A percentile compares a stretch with the other conserved stretches of the same genome.
Evolutionary conservation across 75 land plant species (phyloP).

Genomic region (Ceratopteris richardii): DNA sequence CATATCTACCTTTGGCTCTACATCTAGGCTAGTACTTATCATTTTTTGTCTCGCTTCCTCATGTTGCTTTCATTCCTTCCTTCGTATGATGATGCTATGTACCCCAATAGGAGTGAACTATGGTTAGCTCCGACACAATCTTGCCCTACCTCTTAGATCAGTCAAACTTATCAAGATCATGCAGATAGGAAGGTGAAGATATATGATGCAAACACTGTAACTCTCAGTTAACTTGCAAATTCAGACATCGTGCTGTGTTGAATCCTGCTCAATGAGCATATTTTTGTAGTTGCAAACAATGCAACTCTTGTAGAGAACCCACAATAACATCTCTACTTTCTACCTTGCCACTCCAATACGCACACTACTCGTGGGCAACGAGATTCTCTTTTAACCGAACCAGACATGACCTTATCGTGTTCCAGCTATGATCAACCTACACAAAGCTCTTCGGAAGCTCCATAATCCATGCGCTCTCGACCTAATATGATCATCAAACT

Average conservation of each 20-base stretch:
- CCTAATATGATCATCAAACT: no score
- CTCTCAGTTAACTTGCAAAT: conserved; percentile 41
- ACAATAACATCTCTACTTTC: conserved; percentile 24
- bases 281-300: conserved; percentile 12
- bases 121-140: conserved; percentile 63
- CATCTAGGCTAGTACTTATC: no score
- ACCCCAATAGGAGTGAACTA: conserved; percentile 54
- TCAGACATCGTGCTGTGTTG: conserved; percentile 48
- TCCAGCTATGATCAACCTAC: conserved; percentile 58
- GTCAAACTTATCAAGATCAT: conserved; percentile 44
- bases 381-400: conserved; percentile 39
- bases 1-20: no score
- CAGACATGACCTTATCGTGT: conserved; percentile 48
- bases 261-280: conserved; percentile 58
- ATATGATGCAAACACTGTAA: conserved; percentile 57
- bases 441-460: conserved; percentile 20
- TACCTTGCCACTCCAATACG: conserved; percentile 47
- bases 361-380: conserved; percentile 75
- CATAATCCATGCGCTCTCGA: no score
- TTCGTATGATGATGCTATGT: conserved; percentile 13
- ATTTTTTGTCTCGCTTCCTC: no score
- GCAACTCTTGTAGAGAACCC: no score
- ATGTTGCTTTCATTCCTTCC: no score
- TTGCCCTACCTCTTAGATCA: conserved; percentile 43
- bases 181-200: conserved; percentile 51